These are phyloP conservation scores for Fonsecaea multimorphosa DNA, from an alignment of 2,329 filamentous ascomycete genomes.

Conservation along the genomic window DNA sequence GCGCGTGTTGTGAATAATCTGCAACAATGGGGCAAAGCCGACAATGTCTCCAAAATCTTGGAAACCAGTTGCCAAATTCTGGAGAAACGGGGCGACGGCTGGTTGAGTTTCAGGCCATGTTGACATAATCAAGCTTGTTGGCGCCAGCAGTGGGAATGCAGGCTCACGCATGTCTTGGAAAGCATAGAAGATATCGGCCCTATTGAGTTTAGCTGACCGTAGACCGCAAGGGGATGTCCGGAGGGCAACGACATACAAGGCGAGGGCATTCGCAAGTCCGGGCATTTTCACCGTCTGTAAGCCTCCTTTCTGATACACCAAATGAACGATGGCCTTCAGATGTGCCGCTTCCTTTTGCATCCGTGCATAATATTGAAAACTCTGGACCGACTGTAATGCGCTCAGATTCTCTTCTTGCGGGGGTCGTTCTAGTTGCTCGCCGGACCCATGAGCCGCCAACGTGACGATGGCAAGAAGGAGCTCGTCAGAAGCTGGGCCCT, in stretches of 20 bases:
- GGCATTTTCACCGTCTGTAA: slow-evolving; percentile 24
- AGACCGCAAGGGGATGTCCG: neutral
- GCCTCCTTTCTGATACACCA: slow-evolving; percentile 28
- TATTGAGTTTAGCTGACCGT: neutral
- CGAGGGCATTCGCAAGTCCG: slow-evolving; percentile 25
- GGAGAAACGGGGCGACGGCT: neutral
- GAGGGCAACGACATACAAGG: slow-evolving; percentile 17
- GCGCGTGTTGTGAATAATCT: slow-evolving; percentile 8
- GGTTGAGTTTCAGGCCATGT: slow-evolving; percentile 3
- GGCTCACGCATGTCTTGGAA: slow-evolving; percentile 16
- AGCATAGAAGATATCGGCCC: slow-evolving; percentile 22
- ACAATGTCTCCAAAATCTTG: neutral
- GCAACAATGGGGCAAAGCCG: slow-evolving; percentile 1
- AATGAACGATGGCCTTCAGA: slow-evolving; percentile 19
- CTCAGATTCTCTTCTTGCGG: slow-evolving; percentile 8
- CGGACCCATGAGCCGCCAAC: slow-evolving; percentile 23
- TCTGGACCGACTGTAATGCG: slow-evolving; percentile 19
- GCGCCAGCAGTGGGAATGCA: slow-evolving; percentile 19
- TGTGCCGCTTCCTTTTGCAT: slow-evolving; percentile 26
- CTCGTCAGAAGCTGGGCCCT: slow-evolving; percentile 16
- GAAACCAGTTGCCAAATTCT: slow-evolving; percentile 10
- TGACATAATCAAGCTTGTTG: slow-evolving; percentile 22
- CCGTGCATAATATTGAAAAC: slow-evolving; percentile 26
- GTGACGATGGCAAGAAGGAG: slow-evolving; percentile 27
- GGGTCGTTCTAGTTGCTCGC: slow-evolving; percentile 22